Evolutionary conservation across 768 basidiomycete genomes (phyloP).

Genomic region (Hortiboletus flavorubellus): DNA sequence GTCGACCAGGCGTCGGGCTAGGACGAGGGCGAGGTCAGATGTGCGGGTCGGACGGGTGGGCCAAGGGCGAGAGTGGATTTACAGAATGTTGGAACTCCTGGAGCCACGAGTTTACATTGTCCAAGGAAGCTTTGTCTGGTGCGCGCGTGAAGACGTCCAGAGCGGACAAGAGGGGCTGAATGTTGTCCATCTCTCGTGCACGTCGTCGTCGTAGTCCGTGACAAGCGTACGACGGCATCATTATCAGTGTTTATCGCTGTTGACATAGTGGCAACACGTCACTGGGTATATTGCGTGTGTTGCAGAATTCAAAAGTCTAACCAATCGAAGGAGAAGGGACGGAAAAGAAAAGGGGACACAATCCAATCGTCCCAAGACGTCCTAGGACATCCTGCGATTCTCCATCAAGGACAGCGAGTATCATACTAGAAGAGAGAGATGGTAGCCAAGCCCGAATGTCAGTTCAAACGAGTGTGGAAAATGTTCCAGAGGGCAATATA

Average conservation of each 20-base stretch:
- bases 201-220: conserved; percentile 12
- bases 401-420: conserved; percentile 39
- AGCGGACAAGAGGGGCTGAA: conserved; percentile 71
- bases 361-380: conserved; percentile 26
- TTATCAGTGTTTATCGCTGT: conserved; percentile 32
- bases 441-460: conserved; percentile 50
- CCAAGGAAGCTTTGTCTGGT: conserved; percentile 80
- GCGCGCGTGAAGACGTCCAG: conserved; percentile 76
- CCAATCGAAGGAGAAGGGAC: conserved; percentile 5
- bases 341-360: conserved; percentile 6
- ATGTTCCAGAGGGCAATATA: conserved; percentile 41
- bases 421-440: conserved; percentile 48
- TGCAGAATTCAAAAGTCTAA: conserved; percentile 16
- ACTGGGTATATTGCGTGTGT: conserved; percentile 32
- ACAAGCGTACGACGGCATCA: background rate
- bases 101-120: conserved; percentile 90
- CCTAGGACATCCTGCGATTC: conserved; percentile 22
- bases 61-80: conserved; percentile 77
- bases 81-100: conserved; percentile 99
- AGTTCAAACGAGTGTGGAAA: conserved; percentile 55
- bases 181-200: conserved; percentile 50
- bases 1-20: conserved; percentile 97
- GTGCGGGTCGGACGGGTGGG: conserved; percentile 48
- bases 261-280: conserved; percentile 34
- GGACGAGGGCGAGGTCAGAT: conserved; percentile 65